A percentile compares a stretch with the other conserved stretches of the same genome.
phyloP scores from a whole-genome alignment of 108 stramenopile genomes.

The Nannochloropsis granulata region DNA sequence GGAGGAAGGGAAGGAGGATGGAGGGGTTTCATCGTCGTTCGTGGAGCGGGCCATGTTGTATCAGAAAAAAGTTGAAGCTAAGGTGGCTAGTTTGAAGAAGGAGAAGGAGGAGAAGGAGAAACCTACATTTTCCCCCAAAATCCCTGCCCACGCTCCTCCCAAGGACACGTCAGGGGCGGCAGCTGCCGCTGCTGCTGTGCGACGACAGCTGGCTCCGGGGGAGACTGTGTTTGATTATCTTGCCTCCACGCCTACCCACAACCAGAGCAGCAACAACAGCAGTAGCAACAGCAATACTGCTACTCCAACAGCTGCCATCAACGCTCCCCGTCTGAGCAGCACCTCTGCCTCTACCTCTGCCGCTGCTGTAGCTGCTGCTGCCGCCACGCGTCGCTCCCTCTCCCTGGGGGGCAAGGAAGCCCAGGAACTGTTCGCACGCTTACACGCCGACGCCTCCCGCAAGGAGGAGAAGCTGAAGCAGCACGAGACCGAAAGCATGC shows the following conservation, averaged over 20 bases:
- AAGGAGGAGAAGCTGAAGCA: neutral
- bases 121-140: neutral
- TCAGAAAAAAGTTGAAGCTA: neutral
- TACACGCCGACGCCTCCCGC: neutral
- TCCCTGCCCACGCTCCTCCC: neutral
- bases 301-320: no score
- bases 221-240: neutral
- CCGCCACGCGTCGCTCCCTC: neutral
- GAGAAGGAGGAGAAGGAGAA: neutral
- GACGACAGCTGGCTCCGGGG: neutral
- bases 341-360: neutral
- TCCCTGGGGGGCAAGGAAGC: neutral
- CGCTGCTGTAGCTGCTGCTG: neutral
- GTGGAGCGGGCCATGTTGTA: neutral
- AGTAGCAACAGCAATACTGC: neutral
- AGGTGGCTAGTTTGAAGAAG: neutral
- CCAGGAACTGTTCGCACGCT: neutral
- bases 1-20: neutral
- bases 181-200: neutral
- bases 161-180: neutral
- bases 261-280: neutral
- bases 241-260: neutral
- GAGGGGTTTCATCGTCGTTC: neutral
- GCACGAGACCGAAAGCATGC: neutral
- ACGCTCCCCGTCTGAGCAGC: neutral